Evolutionary conservation across 306 rosid genomes (phyloP), one percentile per base, ranked within the genome.

Genomic region (Fagus crenata): DNA sequence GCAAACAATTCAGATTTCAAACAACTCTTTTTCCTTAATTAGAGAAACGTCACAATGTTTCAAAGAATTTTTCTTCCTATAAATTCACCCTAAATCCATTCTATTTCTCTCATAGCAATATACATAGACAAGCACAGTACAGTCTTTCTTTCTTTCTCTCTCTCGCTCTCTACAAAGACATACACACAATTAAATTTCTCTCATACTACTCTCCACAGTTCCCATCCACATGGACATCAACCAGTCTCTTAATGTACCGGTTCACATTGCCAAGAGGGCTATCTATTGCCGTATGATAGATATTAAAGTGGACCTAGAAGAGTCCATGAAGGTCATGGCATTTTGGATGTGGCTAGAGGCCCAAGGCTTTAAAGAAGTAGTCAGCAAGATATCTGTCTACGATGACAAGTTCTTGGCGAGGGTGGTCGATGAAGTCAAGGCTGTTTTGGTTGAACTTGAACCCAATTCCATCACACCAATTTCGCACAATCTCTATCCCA

Each of bases 281-380:
- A 31, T 65, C 6, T 65, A 4, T 7, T 49, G 71, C 12, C 71
- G 71, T 6, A 5, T 65, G 32, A n/a, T 65, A 22, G 71, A 17
- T 39, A 39, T 37, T 18, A 49, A 49, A 65, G 46, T 37, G 3
- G 13, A 39, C 4, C 49, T 49, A 65, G 71, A 65, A 14, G 71
- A 65, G 6, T 37, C 71, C 13, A 65, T 65, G 49, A 65, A 39
- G 12, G 12, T 65, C 71, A 65, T 65, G 71, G 71, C 71, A 2
- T 65, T 65, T 17, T 65, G 71, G 71, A 65, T 65, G 71, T 65
- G 71, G 71, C 14, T 65, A 2, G 71, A 65, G 49, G 32, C 71
- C 2, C 15, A 65, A 17, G 46, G 49, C 14, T 65, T 65, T 43
- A 17, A 36, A 36, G 71, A 65, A 36, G 6, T 65, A 49, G 32